Base-by-base conservation (phyloP, 352 stramenopile genomes). In the Phytophthora colocasiae region DNA sequence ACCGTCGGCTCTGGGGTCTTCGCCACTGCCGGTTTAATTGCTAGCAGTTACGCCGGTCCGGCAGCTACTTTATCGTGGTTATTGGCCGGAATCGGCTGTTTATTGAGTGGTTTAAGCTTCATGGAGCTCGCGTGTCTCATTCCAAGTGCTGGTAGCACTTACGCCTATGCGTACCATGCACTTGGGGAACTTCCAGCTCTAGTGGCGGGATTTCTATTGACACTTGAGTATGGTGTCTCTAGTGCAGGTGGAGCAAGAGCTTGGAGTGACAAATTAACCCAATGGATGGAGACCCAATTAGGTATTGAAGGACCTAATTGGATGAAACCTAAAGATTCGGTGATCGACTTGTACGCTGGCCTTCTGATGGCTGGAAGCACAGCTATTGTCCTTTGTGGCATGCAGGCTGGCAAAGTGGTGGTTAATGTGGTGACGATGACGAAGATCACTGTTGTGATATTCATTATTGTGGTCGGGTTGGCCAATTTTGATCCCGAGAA, bases 1-100 rank as follows among this genome's bases (percentile, higher is more conserved):
- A 99, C 96, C 0, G 88, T 99, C 8, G 96, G 96, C n/a, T 87
- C 77, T 2, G 96, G 96, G 22, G 87, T 99, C 22, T 99, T 98
- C 72, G 93, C 87, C 8, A 96, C 86, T 0, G 76, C 87, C 0
- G 86, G 87, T 0, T 61, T 91, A 39, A 92, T 95, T 64, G 80
- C 80, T n/a, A 78, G 54, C 49, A 70, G 62, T 5, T 91, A 88
- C 60, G 85, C 85, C 0, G 85, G 95, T 1, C 92, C 95, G 0
- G 87, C 81, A 0, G 91, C 90, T 4, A 83, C 87, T 29, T 58
- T 98, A 0, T 96, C 78, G 39, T 98, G 91, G 87, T 66, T 91
- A 3, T 74, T 98, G 19, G 85, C 85, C 0, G 95, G 91, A 6
- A 7, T 87, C 2, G 90, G 88, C 14, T 97, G 92, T 19, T 76